Evolutionary conservation across 176 grass and related monocot species (phyloP), one percentile per base, ranked within the genome.

Genomic region (Guadua angustifolia): DNA sequence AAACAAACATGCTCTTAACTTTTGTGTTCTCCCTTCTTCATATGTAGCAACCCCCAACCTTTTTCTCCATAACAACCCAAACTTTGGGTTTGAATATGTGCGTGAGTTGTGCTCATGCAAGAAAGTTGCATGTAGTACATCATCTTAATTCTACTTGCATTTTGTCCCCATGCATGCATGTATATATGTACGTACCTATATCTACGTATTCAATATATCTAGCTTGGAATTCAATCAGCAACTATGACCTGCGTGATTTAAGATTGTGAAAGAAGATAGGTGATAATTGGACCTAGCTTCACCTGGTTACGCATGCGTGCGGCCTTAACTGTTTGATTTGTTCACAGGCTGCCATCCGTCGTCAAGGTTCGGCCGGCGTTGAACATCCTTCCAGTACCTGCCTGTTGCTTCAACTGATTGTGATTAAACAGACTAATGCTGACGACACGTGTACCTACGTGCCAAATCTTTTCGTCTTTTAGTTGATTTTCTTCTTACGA

Each of bases 281-380:
- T 10, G 7, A 15, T 45, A n/a, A 35, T 10, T 45, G 26, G 50
- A 84, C 71, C 42, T n/a, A n/a, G n/a, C n/a, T 89, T 89, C 77
- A 76, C 82, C 88, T 61, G 29, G 8, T 69, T 59, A 56, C 39
- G 39, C 15, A 9, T 24, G 1, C 36, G 3, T 17, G 18, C 36
- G 5, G 17, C 18, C 15, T 5, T 74, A 1, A 21, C 12, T 63
- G 16, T 80, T 45, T 57, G 69, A 65, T 80, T 64, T 15, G 45
- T 72, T 71, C 26, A 33, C 49, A 58, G 40, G 47, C 78, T 25
- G 63, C 29, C 49, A 19, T 75, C 62, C 65, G 14, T 46, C 80
- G 56, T 71, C 75, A 62, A 57, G 83, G 73, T 86, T 86, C 58
- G 77, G 24, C 58, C 10, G 82, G 83, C 88, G 63, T 85, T 81